phyloP scores from a whole-genome alignment of 768 basidiomycete species.

The Leccinellum luteum region DNA sequence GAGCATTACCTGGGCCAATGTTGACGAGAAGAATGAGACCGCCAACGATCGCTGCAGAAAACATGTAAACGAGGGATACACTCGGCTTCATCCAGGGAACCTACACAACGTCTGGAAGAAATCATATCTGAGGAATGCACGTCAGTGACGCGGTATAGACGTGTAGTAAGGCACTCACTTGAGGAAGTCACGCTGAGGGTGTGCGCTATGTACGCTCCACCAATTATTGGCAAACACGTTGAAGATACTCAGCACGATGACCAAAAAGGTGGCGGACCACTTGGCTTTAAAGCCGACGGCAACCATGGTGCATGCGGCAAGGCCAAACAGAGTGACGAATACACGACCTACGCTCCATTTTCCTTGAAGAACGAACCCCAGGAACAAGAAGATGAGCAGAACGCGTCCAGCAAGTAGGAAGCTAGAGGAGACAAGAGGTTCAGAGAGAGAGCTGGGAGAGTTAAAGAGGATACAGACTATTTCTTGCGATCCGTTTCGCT shows the following conservation, averaged over 20 bases:
- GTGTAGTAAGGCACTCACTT: constrained; percentile 57
- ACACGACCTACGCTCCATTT: constrained; percentile 85
- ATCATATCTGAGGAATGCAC: constrained; percentile 66
- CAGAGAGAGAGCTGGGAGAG: background rate
- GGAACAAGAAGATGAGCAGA: constrained; percentile 97
- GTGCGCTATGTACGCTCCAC: constrained; percentile 90
- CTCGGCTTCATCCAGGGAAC: background rate
- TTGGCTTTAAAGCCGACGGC: constrained; percentile 99
- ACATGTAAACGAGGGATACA: constrained; percentile 7
- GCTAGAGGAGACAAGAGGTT: constrained; percentile 39
- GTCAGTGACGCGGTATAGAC: constrained; percentile 19
- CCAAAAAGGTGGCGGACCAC: constrained; percentile 96
- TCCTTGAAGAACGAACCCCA: constrained; percentile 95
- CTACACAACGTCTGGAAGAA: constrained; percentile 96
- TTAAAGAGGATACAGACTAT: constrained; percentile 62
- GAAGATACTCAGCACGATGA: constrained; percentile 87
- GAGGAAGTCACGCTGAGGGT: constrained; percentile 97
- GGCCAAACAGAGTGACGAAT: constrained; percentile 84
- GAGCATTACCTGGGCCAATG: constrained; percentile 82
- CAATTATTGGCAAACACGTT: constrained; percentile 99
- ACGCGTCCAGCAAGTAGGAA: constrained; percentile 97
- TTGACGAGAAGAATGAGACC: constrained; percentile 96
- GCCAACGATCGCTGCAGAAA: constrained; percentile 77
- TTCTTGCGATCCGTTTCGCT: constrained; percentile 97
- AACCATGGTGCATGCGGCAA: constrained; percentile 93